These are phyloP conservation scores for Monsonia emarginata DNA, from an alignment of 441 rosid species.

Conservation along the genomic window DNA sequence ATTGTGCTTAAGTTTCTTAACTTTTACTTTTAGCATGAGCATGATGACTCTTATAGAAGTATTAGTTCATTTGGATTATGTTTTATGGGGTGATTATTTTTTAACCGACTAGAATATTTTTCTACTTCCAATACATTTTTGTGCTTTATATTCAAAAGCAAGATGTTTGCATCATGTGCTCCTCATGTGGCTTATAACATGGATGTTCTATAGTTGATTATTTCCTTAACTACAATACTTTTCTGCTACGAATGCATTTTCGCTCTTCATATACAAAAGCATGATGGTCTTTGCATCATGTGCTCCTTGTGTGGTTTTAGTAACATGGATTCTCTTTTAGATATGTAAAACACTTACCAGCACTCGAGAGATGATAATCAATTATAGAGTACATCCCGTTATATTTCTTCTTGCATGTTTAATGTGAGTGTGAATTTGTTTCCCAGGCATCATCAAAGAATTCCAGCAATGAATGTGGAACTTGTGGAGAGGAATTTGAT, in stretches of 20 bases:
- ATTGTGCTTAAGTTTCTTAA: no score
- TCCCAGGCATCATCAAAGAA: constrained; percentile 49
- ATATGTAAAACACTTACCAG: background rate
- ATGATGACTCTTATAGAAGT: background rate
- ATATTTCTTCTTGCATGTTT: constrained; percentile 2
- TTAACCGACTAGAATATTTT: background rate
- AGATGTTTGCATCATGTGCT: background rate
- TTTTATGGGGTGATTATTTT: no score
- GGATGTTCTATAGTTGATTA: no score
- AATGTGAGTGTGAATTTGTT: constrained; percentile 4
- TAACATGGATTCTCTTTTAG: background rate
- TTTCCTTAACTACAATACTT: no score
- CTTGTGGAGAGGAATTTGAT: constrained; percentile 78
- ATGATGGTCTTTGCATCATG: background rate
- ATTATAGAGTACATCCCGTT: background rate
- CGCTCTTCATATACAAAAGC: background rate
- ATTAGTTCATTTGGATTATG: background rate
- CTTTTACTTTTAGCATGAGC: background rate
- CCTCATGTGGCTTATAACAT: no score
- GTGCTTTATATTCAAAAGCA: background rate
- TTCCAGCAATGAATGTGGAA: constrained; percentile 51
- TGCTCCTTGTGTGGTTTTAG: no score
- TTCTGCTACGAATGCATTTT: background rate
- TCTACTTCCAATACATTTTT: background rate
- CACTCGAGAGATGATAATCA: constrained; percentile 6